Conservation (phyloP, 2,329 filamentous ascomycete genomes). For the Penicillium sp. region DNA sequence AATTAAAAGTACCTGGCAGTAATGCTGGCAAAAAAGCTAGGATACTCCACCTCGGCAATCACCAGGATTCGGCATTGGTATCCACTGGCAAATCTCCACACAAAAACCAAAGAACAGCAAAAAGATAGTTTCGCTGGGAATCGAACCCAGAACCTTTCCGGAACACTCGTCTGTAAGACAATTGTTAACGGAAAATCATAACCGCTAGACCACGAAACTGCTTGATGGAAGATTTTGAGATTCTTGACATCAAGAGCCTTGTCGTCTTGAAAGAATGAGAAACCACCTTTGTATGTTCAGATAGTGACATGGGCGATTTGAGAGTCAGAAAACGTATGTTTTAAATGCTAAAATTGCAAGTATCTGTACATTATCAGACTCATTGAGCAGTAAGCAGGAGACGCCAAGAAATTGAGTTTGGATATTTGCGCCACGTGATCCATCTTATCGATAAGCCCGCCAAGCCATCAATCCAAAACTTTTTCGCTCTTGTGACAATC, state of each 20-base stretch:
- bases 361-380: no score
- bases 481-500: constrained; percentile 36
- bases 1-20: no score
- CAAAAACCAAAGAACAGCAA: neutral
- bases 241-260: neutral
- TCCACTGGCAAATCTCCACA: no score
- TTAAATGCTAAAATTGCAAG: no score
- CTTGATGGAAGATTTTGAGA: fast-evolving
- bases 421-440: neutral
- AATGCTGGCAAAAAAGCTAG: no score
- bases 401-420: neutral
- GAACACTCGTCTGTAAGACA: constrained; percentile 2
- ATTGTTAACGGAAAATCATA: constrained; percentile 16
- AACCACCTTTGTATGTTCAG: no score
- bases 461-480: constrained; percentile 42
- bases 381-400: no score
- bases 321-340: no score
- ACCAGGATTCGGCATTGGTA: no score
- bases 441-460: constrained; percentile 42
- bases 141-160: constrained; percentile 15
- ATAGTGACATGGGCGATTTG: no score
- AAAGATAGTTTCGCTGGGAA: constrained; percentile 4
- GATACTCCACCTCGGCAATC: no score
- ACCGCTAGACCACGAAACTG: constrained; percentile 15
- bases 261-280: no score